Evolutionary conservation across 2,329 filamentous ascomycete species (phyloP).

Genomic region (Verticillium isaacii): DNA sequence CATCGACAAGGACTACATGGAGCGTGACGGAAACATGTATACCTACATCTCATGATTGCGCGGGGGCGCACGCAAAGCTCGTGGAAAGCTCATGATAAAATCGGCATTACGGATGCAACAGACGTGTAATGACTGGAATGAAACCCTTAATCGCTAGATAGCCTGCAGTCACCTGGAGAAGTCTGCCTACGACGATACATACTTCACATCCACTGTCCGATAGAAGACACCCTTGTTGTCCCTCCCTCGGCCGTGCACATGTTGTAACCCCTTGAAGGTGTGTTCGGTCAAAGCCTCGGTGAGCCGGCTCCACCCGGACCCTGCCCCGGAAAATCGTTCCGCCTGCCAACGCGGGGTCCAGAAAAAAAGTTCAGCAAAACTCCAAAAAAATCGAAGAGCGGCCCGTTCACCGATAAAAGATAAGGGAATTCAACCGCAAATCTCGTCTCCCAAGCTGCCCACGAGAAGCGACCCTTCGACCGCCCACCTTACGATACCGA

Average conservation of each 20-base stretch:
- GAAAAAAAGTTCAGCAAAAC: constrained; percentile 14
- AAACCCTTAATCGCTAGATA: too few species aligned
- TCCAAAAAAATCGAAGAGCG: constrained; percentile 5
- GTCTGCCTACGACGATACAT: too few species aligned
- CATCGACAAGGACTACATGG: constrained; percentile 91
- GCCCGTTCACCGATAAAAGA: constrained; percentile 1
- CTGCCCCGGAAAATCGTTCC: constrained; percentile 12
- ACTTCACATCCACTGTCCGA: too few species aligned
- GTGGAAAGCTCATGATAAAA: not conserved
- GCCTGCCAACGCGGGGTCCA: constrained; percentile 16
- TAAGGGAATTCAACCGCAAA: constrained; percentile 1
- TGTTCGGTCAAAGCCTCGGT: constrained; percentile 2
- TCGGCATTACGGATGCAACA: too few species aligned
- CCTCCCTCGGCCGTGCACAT: not conserved
- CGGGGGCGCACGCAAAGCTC: not conserved
- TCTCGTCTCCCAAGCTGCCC: not conserved
- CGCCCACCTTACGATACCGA: not conserved
- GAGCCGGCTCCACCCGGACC: not conserved
- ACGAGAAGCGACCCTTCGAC: not conserved
- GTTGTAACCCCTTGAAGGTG: not conserved
- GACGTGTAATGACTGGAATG: too few species aligned
- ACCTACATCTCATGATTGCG: constrained; percentile 59
- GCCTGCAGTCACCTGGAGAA: too few species aligned
- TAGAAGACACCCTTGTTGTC: too few species aligned
- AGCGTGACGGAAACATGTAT: constrained; percentile 69